A percentile compares a stretch with the other conserved stretches of the same genome.
These are phyloP conservation scores for Teunomyces tritomae DNA, from an alignment of 805 yeast genomes.

Conservation along the genomic window DNA sequence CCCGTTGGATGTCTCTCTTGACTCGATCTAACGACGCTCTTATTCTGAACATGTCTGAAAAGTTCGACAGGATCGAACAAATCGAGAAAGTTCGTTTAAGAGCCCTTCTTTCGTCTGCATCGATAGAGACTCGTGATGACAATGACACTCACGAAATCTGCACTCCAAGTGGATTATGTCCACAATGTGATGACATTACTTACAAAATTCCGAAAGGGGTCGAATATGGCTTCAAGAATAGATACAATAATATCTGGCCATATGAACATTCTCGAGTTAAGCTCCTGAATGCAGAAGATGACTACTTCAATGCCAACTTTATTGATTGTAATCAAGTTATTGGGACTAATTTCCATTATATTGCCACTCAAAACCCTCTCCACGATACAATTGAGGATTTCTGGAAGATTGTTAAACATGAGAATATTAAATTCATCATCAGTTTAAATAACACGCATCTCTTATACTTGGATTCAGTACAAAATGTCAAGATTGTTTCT, in stretches of 20 bases:
- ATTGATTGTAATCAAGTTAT: conserved; percentile 28
- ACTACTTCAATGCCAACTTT: conserved; percentile 47
- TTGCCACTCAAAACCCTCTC: conserved; percentile 48
- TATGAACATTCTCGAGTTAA: conserved; percentile 48
- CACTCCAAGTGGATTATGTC: conserved; percentile 42
- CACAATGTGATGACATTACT: conserved; percentile 38
- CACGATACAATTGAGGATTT: conserved; percentile 42
- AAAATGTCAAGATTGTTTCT: conserved; percentile 4
- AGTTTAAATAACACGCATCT: conserved; percentile 31
- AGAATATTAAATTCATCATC: conserved; percentile 33
- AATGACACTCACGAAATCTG: conserved; percentile 21
- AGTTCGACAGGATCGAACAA: conserved; percentile 38
- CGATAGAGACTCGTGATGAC: background rate
- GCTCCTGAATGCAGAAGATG: conserved; percentile 27
- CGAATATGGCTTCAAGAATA: conserved; percentile 30
- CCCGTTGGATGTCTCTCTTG: conserved; percentile 33
- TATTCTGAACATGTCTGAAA: conserved; percentile 21
- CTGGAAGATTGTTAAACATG: conserved; percentile 38
- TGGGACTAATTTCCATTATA: conserved; percentile 24
- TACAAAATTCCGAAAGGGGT: conserved; percentile 43
- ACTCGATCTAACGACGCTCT: conserved; percentile 19
- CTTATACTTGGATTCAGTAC: conserved; percentile 15
- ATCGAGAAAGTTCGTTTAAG: conserved; percentile 38
- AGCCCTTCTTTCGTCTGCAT: conserved; percentile 1
- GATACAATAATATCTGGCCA: conserved; percentile 49